Evolutionary conservation across 495 filamentous ascomycete species (phyloP).

Genomic region (Aspergillus conjunctus): DNA sequence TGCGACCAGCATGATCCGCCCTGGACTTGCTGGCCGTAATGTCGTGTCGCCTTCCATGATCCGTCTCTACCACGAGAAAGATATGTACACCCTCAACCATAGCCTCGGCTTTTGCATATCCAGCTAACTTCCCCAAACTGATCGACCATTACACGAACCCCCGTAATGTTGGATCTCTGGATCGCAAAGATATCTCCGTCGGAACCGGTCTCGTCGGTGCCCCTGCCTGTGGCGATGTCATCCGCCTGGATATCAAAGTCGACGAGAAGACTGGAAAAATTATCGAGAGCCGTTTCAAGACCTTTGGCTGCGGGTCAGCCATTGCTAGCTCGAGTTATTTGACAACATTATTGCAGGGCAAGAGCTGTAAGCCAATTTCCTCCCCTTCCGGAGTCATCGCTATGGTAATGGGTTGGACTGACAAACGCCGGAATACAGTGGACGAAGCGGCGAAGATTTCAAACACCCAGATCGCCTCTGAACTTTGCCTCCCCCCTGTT

Average conservation of each 20-base stretch:
- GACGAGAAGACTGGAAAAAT: constrained; percentile 88
- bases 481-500: constrained; percentile 93
- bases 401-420: not conserved
- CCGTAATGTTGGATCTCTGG: constrained; percentile 85
- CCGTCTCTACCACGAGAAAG: constrained; percentile 25
- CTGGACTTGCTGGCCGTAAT: constrained; percentile 18
- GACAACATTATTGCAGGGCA: constrained; percentile 89
- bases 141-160: constrained; percentile 25
- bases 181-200: constrained; percentile 83
- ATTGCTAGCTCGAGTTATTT: constrained; percentile 90
- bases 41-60: constrained; percentile 19
- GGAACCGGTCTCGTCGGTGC: constrained; percentile 96
- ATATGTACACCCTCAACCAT: constrained; percentile 16
- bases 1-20: constrained; percentile 17
- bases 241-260: constrained; percentile 98
- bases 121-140: constrained; percentile 20
- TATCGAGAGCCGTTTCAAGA: constrained; percentile 96
- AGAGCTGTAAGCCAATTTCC: constrained; percentile 58
- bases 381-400: not conserved
- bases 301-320: constrained; percentile 94
- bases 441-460: constrained; percentile 87
- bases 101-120: constrained; percentile 14
- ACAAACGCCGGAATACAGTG: constrained; percentile 35
- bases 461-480: constrained; percentile 97
- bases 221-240: constrained; percentile 89